phyloP scores from a whole-genome alignment of 768 basidiomycete genomes.

The Tephrocybe sp. region DNA sequence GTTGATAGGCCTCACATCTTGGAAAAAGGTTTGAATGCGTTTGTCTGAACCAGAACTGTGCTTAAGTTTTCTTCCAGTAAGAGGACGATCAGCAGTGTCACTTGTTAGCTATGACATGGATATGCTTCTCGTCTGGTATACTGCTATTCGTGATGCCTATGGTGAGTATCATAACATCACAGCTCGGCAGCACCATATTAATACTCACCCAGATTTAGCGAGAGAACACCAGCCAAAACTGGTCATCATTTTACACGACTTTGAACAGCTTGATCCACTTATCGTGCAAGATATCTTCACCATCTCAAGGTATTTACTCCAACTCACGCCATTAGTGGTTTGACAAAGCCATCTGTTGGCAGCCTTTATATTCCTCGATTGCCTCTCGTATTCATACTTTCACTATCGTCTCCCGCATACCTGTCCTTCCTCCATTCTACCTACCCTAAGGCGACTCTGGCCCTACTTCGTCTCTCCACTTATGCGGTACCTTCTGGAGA shows the following conservation, averaged over 20 bases:
- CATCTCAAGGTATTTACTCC: slow-evolving; percentile 61
- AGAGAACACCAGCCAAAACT: slow-evolving; percentile 35
- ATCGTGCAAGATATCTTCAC: slow-evolving; percentile 71
- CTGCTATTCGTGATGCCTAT: slow-evolving; percentile 34
- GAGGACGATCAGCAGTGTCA: slow-evolving; percentile 48
- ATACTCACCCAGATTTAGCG: slow-evolving; percentile 6
- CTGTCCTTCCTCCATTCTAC: slow-evolving; percentile 58
- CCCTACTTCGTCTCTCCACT: slow-evolving; percentile 53
- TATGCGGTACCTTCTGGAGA: slow-evolving; percentile 50
- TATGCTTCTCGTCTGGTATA: slow-evolving; percentile 61
- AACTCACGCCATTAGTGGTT: not conserved
- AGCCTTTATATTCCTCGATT: slow-evolving; percentile 55
- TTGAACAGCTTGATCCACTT: slow-evolving; percentile 65
- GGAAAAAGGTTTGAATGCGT: slow-evolving; percentile 20
- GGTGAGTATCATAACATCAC: slow-evolving; percentile 25
- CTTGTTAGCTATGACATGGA: slow-evolving; percentile 64
- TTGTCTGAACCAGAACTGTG: not conserved
- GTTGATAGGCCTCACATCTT: slow-evolving; percentile 34
- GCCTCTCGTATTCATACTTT: slow-evolving; percentile 66
- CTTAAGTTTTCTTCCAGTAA: slow-evolving; percentile 28
- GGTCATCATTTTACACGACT: slow-evolving; percentile 66
- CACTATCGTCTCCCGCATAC: slow-evolving; percentile 55
- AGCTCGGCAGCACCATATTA: not conserved
- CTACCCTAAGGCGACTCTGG: slow-evolving; percentile 60
- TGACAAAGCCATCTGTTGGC: not conserved